Evolutionary conservation across 1,139 yeast genomes (phyloP).

Genomic region (Candida neerlandica): DNA sequence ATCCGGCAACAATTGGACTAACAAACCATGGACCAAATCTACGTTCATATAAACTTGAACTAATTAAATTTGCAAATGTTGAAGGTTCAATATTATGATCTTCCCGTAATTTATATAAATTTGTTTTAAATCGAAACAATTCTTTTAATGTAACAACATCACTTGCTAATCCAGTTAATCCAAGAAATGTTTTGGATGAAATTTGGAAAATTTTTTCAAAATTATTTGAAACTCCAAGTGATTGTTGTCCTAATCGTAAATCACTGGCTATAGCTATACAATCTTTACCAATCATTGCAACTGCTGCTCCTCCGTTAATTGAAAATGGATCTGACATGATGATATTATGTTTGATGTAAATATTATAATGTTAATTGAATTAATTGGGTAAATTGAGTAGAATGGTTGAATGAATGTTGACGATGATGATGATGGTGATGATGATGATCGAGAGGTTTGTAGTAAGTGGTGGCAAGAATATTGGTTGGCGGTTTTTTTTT

Average conservation of each 20-base stretch:
- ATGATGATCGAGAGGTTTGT: constrained; percentile 28
- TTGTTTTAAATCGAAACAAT: constrained; percentile 79
- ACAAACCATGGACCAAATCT: constrained; percentile 97
- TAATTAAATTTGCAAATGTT: constrained; percentile 89
- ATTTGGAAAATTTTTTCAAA: constrained; percentile 89
- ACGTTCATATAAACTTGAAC: constrained; percentile 85
- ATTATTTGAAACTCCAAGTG: constrained; percentile 87
- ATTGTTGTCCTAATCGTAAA: constrained; percentile 89
- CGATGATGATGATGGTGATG: neutral
- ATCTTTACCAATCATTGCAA: constrained; percentile 98
- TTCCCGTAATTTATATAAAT: constrained; percentile 86
- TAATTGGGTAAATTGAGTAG: constrained; percentile 34
- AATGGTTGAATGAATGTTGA: too few species aligned
- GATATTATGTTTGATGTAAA: neutral
- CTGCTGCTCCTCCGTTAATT: constrained; percentile 79
- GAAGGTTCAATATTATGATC: constrained; percentile 92
- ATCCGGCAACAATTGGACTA: constrained; percentile 96
- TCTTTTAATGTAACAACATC: constrained; percentile 89
- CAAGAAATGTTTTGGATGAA: constrained; percentile 80
- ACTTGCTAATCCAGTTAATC: constrained; percentile 92
- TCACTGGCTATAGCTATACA: constrained; percentile 98
- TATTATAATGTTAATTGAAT: neutral
- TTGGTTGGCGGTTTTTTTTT: constrained; percentile 39
- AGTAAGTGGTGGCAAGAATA: constrained; percentile 47
- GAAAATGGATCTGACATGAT: constrained; percentile 54